Evolutionary conservation across 768 basidiomycete species (phyloP).

Genomic region (Sistotremastrum niveocremeum): DNA sequence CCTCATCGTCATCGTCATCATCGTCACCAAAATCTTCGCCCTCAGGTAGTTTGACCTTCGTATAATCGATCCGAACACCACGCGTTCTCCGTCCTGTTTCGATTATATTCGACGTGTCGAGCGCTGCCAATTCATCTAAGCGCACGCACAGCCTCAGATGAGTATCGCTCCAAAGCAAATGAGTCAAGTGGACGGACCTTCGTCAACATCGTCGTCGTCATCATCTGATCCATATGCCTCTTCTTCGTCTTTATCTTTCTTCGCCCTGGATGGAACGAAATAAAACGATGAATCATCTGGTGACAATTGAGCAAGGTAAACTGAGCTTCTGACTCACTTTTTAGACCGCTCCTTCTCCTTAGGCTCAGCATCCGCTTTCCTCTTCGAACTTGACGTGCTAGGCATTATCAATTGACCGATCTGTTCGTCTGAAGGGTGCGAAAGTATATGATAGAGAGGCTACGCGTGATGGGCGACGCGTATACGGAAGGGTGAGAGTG

Average conservation of each 20-base stretch:
- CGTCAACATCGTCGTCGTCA: constrained; percentile 13
- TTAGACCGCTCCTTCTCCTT: constrained; percentile 6
- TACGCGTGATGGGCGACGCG: too few relatives aligned
- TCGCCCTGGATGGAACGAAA: constrained; percentile 10
- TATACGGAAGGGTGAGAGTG: too few relatives aligned
- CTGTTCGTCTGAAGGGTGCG: too few relatives aligned
- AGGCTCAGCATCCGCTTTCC: too few relatives aligned
- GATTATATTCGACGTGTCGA: constrained; percentile 11
- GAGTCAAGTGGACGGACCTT: constrained; percentile 9
- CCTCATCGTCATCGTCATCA: constrained; percentile 33
- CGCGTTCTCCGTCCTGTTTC: constrained; percentile 14
- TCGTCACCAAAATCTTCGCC: constrained; percentile 10
- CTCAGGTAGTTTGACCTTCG: constrained; percentile 14
- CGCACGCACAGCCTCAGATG: background rate
- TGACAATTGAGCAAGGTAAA: background rate
- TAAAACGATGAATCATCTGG: background rate
- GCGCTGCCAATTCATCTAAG: constrained; percentile 13
- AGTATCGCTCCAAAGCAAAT: background rate
- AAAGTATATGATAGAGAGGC: too few relatives aligned
- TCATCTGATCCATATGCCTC: constrained; percentile 10
- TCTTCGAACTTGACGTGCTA: too few relatives aligned
- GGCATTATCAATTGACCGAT: too few relatives aligned
- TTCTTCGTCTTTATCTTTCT: constrained; percentile 16
- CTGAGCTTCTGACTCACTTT: constrained; percentile 14
- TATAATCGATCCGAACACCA: constrained; percentile 15